phyloP scores from a whole-genome alignment of 139 green algal species.

The Chlamydomonas sphaeroides region DNA sequence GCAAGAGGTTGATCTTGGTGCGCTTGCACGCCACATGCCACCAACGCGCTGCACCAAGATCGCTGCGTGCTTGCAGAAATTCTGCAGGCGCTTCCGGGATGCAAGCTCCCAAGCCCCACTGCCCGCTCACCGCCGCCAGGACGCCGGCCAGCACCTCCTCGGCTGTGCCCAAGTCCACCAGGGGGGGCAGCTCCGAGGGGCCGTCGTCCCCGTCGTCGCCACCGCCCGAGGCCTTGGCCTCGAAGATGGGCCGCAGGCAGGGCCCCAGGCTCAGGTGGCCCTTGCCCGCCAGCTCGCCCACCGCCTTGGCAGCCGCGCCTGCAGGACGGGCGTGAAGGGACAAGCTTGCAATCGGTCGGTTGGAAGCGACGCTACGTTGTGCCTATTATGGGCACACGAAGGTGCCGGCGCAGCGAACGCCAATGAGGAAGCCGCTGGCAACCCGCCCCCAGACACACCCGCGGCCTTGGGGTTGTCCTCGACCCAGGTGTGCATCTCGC shows the following conservation, averaged over 20 bases:
- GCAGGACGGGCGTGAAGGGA: too few species aligned
- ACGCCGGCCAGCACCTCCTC: constrained; percentile 11
- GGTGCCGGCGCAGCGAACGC: too few species aligned
- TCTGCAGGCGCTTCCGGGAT: neutral
- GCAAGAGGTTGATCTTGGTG: too few species aligned
- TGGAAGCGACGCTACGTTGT: too few species aligned
- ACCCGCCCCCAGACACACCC: neutral
- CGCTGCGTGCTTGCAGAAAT: too few species aligned
- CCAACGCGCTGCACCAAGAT: too few species aligned
- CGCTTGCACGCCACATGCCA: too few species aligned
- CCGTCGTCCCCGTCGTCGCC: constrained; percentile 1
- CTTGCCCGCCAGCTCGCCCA: constrained; percentile 23
- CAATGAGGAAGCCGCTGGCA: neutral
- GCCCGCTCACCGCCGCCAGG: constrained; percentile 18
- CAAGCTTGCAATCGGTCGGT: too few species aligned
- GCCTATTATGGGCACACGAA: too few species aligned
- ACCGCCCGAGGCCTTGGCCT: constrained; percentile 13
- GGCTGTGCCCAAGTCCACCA: constrained; percentile 22
- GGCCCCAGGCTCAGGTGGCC: constrained; percentile 33
- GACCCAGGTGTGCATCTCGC: constrained; percentile 21
- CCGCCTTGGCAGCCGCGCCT: neutral
- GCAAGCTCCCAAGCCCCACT: neutral
- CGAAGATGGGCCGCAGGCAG: constrained; percentile 27
- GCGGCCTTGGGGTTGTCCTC: constrained; percentile 45
- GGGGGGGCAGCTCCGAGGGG: neutral